These are phyloP conservation scores for Magnolia officinalis DNA, from an alignment of 164 flowering plant genomes.

Conservation along the genomic window DNA sequence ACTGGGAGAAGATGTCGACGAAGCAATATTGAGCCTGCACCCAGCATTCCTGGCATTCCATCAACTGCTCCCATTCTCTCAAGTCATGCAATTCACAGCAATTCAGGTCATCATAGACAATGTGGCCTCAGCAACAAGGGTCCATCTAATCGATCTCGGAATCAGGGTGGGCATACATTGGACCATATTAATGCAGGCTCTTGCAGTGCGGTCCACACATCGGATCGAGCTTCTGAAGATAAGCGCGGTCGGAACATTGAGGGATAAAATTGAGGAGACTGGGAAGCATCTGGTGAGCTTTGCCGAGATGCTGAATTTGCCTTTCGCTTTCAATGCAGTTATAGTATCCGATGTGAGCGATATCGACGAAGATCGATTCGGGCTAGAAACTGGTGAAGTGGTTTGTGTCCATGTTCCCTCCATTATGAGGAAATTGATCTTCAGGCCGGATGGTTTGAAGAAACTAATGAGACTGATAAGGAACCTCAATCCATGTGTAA, in stretches of 20 bases:
- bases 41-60: background rate
- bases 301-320: slow-evolving; percentile 31
- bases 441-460: slow-evolving; percentile 27
- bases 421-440: slow-evolving; percentile 14
- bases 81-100: slow-evolving; percentile 1
- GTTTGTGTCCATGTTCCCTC: slow-evolving; percentile 29
- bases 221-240: slow-evolving; percentile 46
- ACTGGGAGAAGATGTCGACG: background rate
- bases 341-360: slow-evolving; percentile 31
- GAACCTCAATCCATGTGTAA: slow-evolving; percentile 37
- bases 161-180: slow-evolving; percentile 41
- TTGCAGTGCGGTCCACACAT: slow-evolving; percentile 18
- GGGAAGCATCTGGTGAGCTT: slow-evolving; percentile 33
- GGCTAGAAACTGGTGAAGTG: slow-evolving; percentile 36
- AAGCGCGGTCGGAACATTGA: slow-evolving; percentile 32
- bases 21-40: background rate
- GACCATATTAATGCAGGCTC: slow-evolving; percentile 50
- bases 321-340: slow-evolving; percentile 32
- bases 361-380: slow-evolving; percentile 33
- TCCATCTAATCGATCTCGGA: slow-evolving; percentile 47
- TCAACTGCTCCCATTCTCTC: background rate
- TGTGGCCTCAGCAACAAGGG: slow-evolving; percentile 30
- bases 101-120: slow-evolving; percentile 47
- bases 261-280: slow-evolving; percentile 23
- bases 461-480: slow-evolving; percentile 37